Conservation (phyloP, 108 stramenopile genomes). For the Cyclostephanos invisitatus region DNA sequence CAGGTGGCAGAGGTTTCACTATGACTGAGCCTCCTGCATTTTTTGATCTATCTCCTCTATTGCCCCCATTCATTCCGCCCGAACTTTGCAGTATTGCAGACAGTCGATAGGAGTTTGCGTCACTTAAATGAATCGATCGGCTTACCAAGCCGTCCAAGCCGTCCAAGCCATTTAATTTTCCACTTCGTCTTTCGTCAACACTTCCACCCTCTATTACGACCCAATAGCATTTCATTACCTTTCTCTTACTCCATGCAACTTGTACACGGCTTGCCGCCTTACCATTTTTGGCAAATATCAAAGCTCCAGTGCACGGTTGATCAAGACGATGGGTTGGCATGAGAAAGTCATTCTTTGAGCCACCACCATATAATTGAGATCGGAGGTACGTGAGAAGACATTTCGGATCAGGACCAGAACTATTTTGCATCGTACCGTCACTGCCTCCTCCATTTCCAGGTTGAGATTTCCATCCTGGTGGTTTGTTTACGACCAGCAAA, state of each 20-base stretch:
- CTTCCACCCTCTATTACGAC: constrained; percentile 51
- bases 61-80: constrained; percentile 2
- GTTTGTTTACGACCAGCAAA: constrained; percentile 80
- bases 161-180: constrained; percentile 21
- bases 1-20: constrained; percentile 34
- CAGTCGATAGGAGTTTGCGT: constrained; percentile 28
- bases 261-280: constrained; percentile 79
- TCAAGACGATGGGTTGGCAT: constrained; percentile 80
- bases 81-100: constrained; percentile 34
- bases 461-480: constrained; percentile 84
- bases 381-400: constrained; percentile 69
- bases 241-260: constrained; percentile 63
- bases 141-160: constrained; percentile 40
- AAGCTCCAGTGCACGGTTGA: constrained; percentile 83
- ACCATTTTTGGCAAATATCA: constrained; percentile 76
- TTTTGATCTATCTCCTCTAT: constrained; percentile 6
- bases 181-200: constrained; percentile 3
- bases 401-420: constrained; percentile 43
- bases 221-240: constrained; percentile 62
- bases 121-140: constrained; percentile 16
- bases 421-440: constrained; percentile 9
- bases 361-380: constrained; percentile 64
- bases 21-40: constrained; percentile 31
- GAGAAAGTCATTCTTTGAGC: constrained; percentile 67
- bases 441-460: constrained; percentile 51